Evolutionary conservation across 2,329 filamentous ascomycete genomes (phyloP), one percentile per base, ranked within the genome.

Genomic region (Trichoderma sp.): DNA sequence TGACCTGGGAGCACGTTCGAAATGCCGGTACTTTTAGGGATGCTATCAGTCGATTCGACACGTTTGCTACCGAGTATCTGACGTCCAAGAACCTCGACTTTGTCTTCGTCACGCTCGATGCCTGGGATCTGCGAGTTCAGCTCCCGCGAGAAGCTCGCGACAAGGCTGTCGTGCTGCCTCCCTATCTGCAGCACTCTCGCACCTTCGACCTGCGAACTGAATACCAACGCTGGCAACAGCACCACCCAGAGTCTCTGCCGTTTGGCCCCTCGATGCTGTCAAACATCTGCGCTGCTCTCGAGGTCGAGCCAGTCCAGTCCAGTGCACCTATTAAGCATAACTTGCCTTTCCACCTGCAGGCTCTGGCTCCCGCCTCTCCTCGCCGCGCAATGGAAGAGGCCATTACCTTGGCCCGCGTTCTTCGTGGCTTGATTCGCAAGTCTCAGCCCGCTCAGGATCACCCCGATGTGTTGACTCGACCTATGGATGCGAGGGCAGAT

Each of bases 261-360:
- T 99, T 98, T 82, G 97, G 96, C 21, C 96, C 97, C 67, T 98
- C 95, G 76, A 97, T 97, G 84, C 90, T 99, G 78, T 93, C 95
- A 80, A 98, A 98, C 86, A 99, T 99, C 84, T 99, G 97, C 87
- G 97, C 97, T 78, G 97, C 97, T 73, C 92, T 99, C 72, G 97
- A 99, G 86, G 97, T 99, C 65, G 97, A 99, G 86, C 95, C 97
- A 74, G 95, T 99, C 50, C 95, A 98, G 86, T 96, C 95, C 12
- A 98, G 95, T 82, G 96, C 97, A 75, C 97, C 97, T 62, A 98
- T 99, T 87, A 99, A 98, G 86, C 97, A 98, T 85, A 98, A 98
- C 84, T 90, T 99, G 53, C 97, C 97, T 12, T 99, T 99, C 87
- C 97, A 99, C 84, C 89, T 99, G 77, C 97, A 99, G 87, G 96